These are phyloP conservation scores for Cenchrus fungigraminus DNA, from an alignment of 176 grass and related monocot species.

Conservation along the genomic window DNA sequence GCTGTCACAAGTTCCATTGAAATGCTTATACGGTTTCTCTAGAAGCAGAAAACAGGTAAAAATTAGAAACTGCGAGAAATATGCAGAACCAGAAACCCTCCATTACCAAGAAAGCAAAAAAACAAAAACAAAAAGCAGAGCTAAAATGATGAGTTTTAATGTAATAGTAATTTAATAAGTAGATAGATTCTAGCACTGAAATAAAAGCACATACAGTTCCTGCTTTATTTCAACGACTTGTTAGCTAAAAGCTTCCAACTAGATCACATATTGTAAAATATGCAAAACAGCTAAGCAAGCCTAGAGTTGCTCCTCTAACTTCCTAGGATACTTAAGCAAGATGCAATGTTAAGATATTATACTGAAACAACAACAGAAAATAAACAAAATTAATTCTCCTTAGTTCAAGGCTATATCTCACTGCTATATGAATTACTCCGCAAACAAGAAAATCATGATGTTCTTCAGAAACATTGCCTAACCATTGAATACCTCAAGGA, in stretches of 20 bases:
- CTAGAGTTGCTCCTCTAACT: background rate
- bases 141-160: constrained; percentile 1
- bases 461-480: constrained; percentile 8
- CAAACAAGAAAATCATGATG: background rate
- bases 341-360: background rate
- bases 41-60: constrained; percentile 31
- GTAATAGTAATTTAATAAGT: background rate
- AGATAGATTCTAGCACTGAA: background rate
- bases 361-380: constrained; percentile 15
- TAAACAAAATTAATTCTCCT: background rate
- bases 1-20: constrained; percentile 99
- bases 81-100: background rate
- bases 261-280: no score
- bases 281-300: background rate
- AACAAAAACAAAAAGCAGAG: background rate
- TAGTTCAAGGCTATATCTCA: background rate
- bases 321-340: constrained; percentile 17
- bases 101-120: constrained; percentile 8
- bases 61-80: constrained; percentile 32
- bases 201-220: background rate
- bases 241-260: background rate
- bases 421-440: background rate
- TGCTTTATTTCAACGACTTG: background rate
- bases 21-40: constrained; percentile 87
- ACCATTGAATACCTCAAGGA: constrained; percentile 61